phyloP scores from a whole-genome alignment of 2,329 filamentous ascomycete genomes.

The Pleoardoris graminearum region DNA sequence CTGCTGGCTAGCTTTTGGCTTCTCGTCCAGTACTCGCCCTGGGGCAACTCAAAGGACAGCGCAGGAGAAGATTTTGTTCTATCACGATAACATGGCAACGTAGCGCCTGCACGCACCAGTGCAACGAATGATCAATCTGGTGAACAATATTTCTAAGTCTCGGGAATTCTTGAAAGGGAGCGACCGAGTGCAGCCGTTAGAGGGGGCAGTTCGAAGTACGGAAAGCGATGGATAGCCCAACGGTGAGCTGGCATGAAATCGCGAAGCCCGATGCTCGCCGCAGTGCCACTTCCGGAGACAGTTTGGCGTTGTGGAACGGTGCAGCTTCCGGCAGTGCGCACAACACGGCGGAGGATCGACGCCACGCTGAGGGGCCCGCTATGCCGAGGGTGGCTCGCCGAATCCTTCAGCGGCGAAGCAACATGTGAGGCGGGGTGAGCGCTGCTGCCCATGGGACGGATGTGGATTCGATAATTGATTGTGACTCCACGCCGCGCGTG shows the following conservation, averaged over 20 bases:
- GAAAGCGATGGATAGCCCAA: not conserved
- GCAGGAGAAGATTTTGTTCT: too few species aligned
- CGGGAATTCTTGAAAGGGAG: too few species aligned
- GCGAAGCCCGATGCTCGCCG: not conserved
- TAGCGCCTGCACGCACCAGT: too few species aligned
- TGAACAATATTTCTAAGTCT: too few species aligned
- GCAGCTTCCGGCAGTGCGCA: not conserved
- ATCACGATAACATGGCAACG: too few species aligned
- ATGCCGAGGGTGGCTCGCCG: not conserved
- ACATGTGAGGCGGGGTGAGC: not conserved
- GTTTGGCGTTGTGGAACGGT: not conserved
- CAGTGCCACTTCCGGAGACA: not conserved
- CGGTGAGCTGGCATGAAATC: not conserved
- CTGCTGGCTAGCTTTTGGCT: not conserved
- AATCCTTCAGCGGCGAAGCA: not conserved
- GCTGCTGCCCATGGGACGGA: not conserved
- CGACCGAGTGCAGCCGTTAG: too few species aligned
- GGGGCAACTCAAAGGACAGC: too few species aligned
- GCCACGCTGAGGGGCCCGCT: not conserved
- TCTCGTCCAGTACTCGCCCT: too few species aligned
- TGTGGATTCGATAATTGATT: not conserved
- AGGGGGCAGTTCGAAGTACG: too few species aligned
- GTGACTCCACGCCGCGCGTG: not conserved
- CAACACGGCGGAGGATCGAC: not conserved
- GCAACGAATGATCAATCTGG: not conserved